Evolutionary conservation across 2,329 filamentous ascomycete genomes (phyloP), one percentile per base, ranked within the genome.

Genomic region (Aquanectria penicillioides): DNA sequence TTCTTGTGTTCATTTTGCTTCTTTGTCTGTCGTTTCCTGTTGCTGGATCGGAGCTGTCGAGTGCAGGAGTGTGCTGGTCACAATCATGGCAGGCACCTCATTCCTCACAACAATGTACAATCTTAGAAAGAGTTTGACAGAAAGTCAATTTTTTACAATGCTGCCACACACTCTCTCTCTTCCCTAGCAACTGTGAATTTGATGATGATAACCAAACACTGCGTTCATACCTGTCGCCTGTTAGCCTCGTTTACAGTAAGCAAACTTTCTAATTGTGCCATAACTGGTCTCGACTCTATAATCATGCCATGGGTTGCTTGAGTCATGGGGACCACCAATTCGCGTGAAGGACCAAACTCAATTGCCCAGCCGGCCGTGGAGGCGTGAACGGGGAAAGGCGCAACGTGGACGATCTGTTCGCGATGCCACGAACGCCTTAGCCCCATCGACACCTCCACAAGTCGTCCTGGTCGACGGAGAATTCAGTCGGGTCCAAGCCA

Each of bases 1-100:
- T 77, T 76, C 71, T 74, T 75, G 75, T 75, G 73, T 74, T 71
- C 74, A 70, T 75, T 73, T 61, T 68, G 70, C 69, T 72, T 65
- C 67, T 64, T 73, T 75, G 65, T 62, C 67, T 74, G 72, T 73
- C 69, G 64, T 69, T 71, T 62, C 56, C 64, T 46, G 67, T 70
- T 68, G 61, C 61, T 64, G 64, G 61, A 65, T 64, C 50, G 47
- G 57, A 63, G 60, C 65, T 65, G 69, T 69, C 64, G 63, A 65
- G 61, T 66, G 64, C 62, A 64, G 62, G 60, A 65, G 53, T 65
- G 72, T 74, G 72, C 72, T 61, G 72, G 72, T 64, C 73, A 73
- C 73, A 65, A 61, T 64, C 68, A 67, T 64, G 63, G 63, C 57
- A 51, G 64, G 55, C 63, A 64, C 57, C 59, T 72, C 56, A 56